Conservation (phyloP, 257 asterid species). For the Solanum ossicruentum region DNA sequence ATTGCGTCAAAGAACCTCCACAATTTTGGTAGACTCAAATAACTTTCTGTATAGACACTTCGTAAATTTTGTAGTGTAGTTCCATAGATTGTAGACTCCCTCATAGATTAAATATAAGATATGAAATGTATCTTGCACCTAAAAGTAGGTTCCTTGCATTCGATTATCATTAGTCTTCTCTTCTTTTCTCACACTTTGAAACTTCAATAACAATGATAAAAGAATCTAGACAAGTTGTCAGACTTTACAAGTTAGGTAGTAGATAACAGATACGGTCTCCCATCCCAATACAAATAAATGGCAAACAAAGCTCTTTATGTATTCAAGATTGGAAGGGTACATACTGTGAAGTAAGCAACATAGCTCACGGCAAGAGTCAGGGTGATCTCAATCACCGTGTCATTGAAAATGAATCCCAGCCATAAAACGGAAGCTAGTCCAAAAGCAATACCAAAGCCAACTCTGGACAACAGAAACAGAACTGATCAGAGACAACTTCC, state of each 20-base stretch:
- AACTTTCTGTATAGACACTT: neutral
- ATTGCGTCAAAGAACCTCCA: neutral
- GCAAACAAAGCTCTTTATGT: neutral
- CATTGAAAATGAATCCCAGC: conserved; percentile 97
- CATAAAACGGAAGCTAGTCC: conserved; percentile 82
- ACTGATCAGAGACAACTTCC: conserved; percentile 15
- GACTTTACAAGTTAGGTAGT: neutral
- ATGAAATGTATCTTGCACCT: neutral
- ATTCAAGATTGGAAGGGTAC: conserved; percentile 15
- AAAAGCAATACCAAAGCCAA: conserved; percentile 77
- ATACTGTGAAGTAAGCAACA: conserved; percentile 80
- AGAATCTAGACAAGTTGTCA: neutral
- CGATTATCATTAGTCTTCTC: neutral
- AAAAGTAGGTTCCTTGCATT: neutral
- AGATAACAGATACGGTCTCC: neutral
- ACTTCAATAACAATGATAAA: neutral
- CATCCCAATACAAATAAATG: neutral
- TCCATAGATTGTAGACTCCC: neutral
- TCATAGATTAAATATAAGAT: neutral
- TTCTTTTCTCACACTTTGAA: neutral
- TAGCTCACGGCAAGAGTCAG: conserved; percentile 96
- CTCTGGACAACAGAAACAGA: conserved; percentile 36
- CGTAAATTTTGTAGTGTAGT: neutral
- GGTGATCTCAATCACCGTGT: conserved; percentile 84
- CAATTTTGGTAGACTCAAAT: neutral